A percentile compares a stretch with the other conserved stretches of the same genome.
Evolutionary conservation across 306 rosid genomes (phyloP).

Genomic region (Sicyos edulis): DNA sequence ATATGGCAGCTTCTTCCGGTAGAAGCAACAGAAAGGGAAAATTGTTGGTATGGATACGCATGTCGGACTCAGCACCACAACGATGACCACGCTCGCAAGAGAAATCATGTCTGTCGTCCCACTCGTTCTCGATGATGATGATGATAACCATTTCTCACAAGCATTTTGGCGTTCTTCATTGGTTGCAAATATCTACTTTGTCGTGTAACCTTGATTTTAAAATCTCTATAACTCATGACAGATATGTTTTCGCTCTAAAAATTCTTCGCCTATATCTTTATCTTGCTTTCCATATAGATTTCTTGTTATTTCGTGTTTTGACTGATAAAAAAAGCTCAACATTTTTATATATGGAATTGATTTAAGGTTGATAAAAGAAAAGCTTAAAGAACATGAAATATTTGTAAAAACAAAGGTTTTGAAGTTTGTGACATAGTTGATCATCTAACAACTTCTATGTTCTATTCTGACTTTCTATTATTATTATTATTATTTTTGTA

Average conservation of each 20-base stretch:
- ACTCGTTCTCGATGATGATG: slow-evolving; percentile 38
- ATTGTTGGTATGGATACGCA: slow-evolving; percentile 95
- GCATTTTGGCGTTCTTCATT: neutral
- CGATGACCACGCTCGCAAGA: slow-evolving; percentile 69
- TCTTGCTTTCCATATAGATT: neutral
- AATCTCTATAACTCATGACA: neutral
- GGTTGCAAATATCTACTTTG: neutral
- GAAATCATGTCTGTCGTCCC: slow-evolving; percentile 86
- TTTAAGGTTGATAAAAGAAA: neutral
- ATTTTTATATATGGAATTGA: neutral
- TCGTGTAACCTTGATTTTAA: neutral
- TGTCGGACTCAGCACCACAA: slow-evolving; percentile 87
- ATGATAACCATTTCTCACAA: neutral
- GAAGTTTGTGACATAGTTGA: no score
- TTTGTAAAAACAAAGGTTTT: no score
- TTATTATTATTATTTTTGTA: no score
- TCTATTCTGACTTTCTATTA: no score
- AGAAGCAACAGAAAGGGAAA: slow-evolving; percentile 53
- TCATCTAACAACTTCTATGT: no score
- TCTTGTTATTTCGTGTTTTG: neutral
- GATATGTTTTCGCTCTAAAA: neutral
- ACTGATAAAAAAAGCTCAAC: neutral
- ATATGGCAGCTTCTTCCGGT: slow-evolving; percentile 40
- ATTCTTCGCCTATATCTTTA: no score
- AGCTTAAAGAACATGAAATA: no score